Base-by-base conservation (phyloP, 345 rosid species). In the Euphorbia peplus region DNA sequence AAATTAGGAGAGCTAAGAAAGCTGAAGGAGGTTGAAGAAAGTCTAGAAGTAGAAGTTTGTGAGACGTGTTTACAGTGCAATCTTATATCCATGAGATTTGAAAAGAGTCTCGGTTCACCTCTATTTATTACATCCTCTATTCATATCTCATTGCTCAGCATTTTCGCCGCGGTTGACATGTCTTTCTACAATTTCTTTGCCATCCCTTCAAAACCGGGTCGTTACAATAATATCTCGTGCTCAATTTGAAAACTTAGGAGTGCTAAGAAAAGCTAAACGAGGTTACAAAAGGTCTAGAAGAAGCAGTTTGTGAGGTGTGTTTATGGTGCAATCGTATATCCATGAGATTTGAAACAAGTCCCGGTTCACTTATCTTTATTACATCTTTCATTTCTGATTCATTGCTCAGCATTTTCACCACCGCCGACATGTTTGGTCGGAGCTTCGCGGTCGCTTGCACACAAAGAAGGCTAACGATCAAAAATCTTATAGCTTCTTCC, bases 381-480 rank as follows among this genome's bases (percentile, higher is more conserved):
- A n/a, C n/a, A 30, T 60, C 67, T 39, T 28, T 68, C 4, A 77
- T 21, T 4, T 75, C 73, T 2, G 51, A 59, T 52, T 80, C 80
- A 48, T 73, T 70, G 4, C 61, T 71, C 79, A 86, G 46, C 79
- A 81, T 79, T 68, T 77, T 76, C 6, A 73, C 65, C 1, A 69
- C 83, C 2, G 24, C 19, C 1, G 93, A 80, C 87, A 88, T 86
- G 50, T 61, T 46, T 4, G 90, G 88, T 21, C 86, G 78, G 51
- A 48, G 72, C 73, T 44, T 77, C 46, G 80, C 83, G 11, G 58
- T 78, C 79, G 86, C 87, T 72, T 88, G 90, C 21, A 84, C 86
- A 22, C 90, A 88, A 21, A 86, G 79, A 13, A 85, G 75, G 4
- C 90, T 79, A 12, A 88, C 83, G 75, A 73, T 79, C 68, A 83